Percentiles rank a stretch among this genome's conserved stretches.
These are phyloP conservation scores for Mucor circinelloides DNA, from an alignment of 371 early-diverging fungal species.

Conservation along the genomic window DNA sequence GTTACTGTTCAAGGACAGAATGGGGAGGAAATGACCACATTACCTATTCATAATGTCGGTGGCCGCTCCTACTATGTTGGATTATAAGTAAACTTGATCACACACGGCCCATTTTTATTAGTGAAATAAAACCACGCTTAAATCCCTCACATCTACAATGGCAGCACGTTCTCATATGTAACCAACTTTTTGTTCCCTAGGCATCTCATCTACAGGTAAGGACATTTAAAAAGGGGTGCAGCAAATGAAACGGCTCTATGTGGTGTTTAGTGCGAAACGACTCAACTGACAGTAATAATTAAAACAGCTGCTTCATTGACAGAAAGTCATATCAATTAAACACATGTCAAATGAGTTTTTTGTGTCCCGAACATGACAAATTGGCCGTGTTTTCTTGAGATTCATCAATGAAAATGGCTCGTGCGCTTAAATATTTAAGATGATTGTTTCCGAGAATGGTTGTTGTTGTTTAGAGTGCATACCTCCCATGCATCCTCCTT, in stretches of 20 bases:
- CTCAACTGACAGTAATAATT: neutral
- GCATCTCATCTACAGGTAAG: no score
- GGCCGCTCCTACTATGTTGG: constrained; percentile 70
- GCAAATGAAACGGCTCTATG: no score
- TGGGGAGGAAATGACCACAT: constrained; percentile 25
- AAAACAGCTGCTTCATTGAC: neutral
- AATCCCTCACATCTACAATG: no score
- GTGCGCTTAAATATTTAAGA: constrained; percentile 2
- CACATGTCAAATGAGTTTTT: neutral
- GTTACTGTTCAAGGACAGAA: constrained; percentile 35
- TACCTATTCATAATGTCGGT: constrained; percentile 55
- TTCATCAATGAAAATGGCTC: neutral
- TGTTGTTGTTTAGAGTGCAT: neutral
- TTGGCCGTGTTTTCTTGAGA: neutral
- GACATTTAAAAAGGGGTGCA: no score
- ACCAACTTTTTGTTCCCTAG: no score
- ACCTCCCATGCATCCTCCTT: neutral
- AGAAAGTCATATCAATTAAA: neutral
- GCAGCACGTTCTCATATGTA: neutral
- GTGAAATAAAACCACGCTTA: no score
- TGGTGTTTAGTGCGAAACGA: no score
- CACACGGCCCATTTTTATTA: no score
- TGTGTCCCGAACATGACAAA: neutral
- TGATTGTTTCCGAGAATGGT: neutral
- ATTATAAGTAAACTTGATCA: constrained; percentile 1